These are phyloP conservation scores for Neoscytalidium dimidiatum DNA, from an alignment of 2,329 filamentous ascomycete species.

Conservation along the genomic window DNA sequence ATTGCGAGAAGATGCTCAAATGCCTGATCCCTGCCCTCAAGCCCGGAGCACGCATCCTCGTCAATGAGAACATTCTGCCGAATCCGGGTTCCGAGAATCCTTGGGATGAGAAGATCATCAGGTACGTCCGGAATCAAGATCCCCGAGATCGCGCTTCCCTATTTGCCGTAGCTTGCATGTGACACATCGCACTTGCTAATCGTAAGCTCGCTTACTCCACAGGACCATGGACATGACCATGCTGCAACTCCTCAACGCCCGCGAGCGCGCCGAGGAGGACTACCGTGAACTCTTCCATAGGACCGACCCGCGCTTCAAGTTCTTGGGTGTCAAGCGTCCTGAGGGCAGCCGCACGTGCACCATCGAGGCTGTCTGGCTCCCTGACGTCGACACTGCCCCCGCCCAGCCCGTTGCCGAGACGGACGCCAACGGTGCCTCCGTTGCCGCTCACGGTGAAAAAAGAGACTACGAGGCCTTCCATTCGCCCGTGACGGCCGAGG, in stretches of 20 bases:
- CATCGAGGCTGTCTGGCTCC: conserved; percentile 20
- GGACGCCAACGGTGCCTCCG: not conserved
- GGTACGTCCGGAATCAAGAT: conserved; percentile 3
- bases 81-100: conserved; percentile 24
- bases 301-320: conserved; percentile 22
- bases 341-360: conserved; percentile 18
- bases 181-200: not conserved
- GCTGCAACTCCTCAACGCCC: conserved; percentile 19
- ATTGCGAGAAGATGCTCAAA: conserved; percentile 35
- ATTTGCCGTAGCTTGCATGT: not conserved
- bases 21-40: conserved; percentile 21
- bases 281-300: conserved; percentile 19
- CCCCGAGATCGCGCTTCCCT: not conserved
- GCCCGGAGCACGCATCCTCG: conserved; percentile 21
- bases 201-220: not conserved
- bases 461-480: not conserved
- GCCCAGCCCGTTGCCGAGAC: not conserved
- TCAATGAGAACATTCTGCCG: conserved; percentile 30
- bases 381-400: not conserved
- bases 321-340: conserved; percentile 13
- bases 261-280: conserved; percentile 20
- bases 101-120: conserved; percentile 22
- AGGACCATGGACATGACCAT: conserved; percentile 23
- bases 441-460: not conserved
- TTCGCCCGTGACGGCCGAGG: not conserved